Percentiles rank a stretch among this genome's conserved stretches.
phyloP scores from a whole-genome alignment of 2,329 filamentous ascomycete genomes.

The Aureobasidium sp. region DNA sequence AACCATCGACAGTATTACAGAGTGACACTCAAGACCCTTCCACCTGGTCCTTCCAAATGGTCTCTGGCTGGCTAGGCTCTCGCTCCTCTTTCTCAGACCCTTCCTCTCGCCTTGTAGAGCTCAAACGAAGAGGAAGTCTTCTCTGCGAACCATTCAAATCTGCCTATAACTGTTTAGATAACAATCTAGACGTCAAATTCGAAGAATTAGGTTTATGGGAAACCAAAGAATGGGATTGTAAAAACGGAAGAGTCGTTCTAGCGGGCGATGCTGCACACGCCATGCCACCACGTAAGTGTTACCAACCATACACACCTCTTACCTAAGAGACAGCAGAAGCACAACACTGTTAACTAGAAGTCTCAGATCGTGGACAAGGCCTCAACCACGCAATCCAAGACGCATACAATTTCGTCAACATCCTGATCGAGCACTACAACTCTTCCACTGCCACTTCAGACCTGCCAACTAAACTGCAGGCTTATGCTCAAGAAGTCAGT shows the following conservation, averaged over 20 bases:
- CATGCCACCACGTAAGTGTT: slow-evolving; percentile 33
- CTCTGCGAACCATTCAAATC: slow-evolving; percentile 30
- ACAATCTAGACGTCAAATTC: slow-evolving; percentile 8
- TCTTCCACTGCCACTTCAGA: neutral
- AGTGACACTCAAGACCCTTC: slow-evolving; percentile 15
- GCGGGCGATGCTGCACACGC: slow-evolving; percentile 35
- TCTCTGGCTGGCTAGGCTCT: slow-evolving; percentile 15
- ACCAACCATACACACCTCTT: slow-evolving; percentile 9
- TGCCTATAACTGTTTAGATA: slow-evolving; percentile 15
- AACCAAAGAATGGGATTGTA: slow-evolving; percentile 19
- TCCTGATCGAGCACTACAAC: neutral
- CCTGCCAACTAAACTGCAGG: neutral
- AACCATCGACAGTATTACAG: slow-evolving; percentile 7
- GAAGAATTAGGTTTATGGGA: slow-evolving; percentile 19
- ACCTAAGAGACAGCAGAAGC: no score
- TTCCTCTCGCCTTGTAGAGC: neutral
- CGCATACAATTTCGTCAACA: slow-evolving; percentile 28
- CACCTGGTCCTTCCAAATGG: slow-evolving; percentile 16
- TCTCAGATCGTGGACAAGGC: slow-evolving; percentile 36
- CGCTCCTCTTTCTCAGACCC: neutral
- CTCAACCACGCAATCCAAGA: slow-evolving; percentile 38
- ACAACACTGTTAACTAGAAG: neutral
- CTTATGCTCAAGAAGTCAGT: slow-evolving; percentile 15
- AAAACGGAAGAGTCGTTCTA: slow-evolving; percentile 23
- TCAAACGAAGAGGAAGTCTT: slow-evolving; percentile 15